Evolutionary conservation across 2,329 filamentous ascomycete genomes (phyloP).

Genomic region (Colletotrichum phormii): DNA sequence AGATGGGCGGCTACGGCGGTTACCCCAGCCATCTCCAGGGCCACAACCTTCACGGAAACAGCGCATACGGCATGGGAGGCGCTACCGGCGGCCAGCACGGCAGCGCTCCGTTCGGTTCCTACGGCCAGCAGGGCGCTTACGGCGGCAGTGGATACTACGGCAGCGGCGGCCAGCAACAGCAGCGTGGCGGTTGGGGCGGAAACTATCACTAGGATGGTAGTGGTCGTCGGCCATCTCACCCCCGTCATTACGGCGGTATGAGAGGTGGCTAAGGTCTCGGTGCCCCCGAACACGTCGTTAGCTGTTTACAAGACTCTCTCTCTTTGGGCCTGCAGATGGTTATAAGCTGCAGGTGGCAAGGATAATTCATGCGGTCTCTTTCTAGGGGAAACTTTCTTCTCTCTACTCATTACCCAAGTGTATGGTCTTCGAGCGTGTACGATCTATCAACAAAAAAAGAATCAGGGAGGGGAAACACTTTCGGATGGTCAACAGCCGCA

Average conservation of each 20-base stretch:
- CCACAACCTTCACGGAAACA: slow-evolving; percentile 65
- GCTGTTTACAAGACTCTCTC: slow-evolving; percentile 30
- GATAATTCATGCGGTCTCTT: slow-evolving; percentile 36
- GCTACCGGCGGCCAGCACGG: slow-evolving; percentile 63
- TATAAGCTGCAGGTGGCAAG: slow-evolving; percentile 32
- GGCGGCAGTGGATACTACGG: slow-evolving; percentile 61
- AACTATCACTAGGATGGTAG: slow-evolving; percentile 66
- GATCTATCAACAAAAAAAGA: slow-evolving; percentile 37
- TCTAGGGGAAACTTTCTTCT: slow-evolving; percentile 34
- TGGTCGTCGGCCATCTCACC: slow-evolving; percentile 38
- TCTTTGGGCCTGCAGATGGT: slow-evolving; percentile 33
- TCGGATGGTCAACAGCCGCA: slow-evolving; percentile 36
- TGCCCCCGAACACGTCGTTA: slow-evolving; percentile 18
- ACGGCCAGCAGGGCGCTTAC: slow-evolving; percentile 59
- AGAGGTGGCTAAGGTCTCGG: slow-evolving; percentile 7
- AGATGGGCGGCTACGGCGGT: slow-evolving; percentile 66
- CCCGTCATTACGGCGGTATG: not conserved
- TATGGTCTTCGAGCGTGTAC: slow-evolving; percentile 39
- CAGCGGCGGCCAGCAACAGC: slow-evolving; percentile 50
- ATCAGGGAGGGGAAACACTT: slow-evolving; percentile 38
- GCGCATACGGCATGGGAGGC: slow-evolving; percentile 66
- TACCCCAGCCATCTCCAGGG: slow-evolving; percentile 67
- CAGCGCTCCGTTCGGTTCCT: slow-evolving; percentile 65
- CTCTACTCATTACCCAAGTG: slow-evolving; percentile 37
- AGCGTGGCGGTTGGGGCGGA: slow-evolving; percentile 68